Evolutionary conservation across 495 filamentous ascomycete genomes (phyloP), one percentile per base, ranked within the genome.

Genomic region (Polyplosphaeria fusca): DNA sequence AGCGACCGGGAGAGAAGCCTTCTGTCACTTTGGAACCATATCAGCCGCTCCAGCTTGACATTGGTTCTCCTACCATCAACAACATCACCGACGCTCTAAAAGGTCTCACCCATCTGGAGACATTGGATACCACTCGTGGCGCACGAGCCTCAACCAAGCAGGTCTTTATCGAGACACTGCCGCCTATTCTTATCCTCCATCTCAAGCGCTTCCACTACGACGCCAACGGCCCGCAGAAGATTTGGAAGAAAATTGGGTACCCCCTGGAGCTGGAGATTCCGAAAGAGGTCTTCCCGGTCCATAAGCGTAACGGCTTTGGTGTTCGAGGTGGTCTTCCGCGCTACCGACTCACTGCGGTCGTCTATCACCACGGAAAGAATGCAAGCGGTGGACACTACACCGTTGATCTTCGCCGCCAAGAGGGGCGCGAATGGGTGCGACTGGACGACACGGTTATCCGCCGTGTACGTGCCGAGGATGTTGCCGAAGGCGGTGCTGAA

Each of bases 201-300:
- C 77, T 98, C 9, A 98, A 98, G 71, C 88, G 94, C 11, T 98
- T 98, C 78, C 89, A 96, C 63, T 97, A 94, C 68, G 90, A 96
- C 51, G 87, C 83, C 63, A 77, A 87, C 41, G 90, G 91, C 12
- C 94, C 91, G 0, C 87, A 95, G 66, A 98, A 98, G 72, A 95
- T 97, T 55, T 97, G 92, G 92, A 98, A 96, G 76, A 92, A 91
- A 72, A 78, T 98, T 61, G 92, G 89, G 30, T 97, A 98, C 65
- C 93, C 93, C 0, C 77, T 97, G 13, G 90, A 96, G 63, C 80
- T 97, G 32, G 93, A 96, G 68, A 89, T 98, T 59, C 93, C 93
- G 1, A 85, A 85, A 24, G 94, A 97, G 67, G 86, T 93, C n/a
- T 87, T 98, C 70, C 86, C 89, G 4, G 80, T 82, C 18, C 79